These are phyloP conservation scores for Zygoascus hellenicus DNA, from an alignment of 1,139 yeast species.

Conservation along the genomic window DNA sequence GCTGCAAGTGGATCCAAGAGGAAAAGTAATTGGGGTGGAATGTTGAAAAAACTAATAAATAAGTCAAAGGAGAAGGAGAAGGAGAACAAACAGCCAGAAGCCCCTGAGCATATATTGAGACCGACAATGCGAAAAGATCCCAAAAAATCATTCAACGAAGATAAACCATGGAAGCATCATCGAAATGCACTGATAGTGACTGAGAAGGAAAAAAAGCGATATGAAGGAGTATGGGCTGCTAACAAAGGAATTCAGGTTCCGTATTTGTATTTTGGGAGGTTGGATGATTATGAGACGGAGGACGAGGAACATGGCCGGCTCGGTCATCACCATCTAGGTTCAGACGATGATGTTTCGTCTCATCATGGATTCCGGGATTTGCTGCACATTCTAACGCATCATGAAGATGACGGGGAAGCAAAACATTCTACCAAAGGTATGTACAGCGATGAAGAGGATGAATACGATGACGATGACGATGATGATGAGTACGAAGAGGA, in stretches of 20 bases:
- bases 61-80: background rate
- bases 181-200: slow-evolving; percentile 53
- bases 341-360: background rate
- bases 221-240: slow-evolving; percentile 91
- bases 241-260: slow-evolving; percentile 61
- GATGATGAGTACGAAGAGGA: slow-evolving; percentile 10
- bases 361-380: background rate
- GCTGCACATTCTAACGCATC: background rate
- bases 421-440: background rate
- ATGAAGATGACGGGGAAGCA: too few relatives aligned
- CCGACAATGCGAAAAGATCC: slow-evolving; percentile 63
- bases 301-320: background rate
- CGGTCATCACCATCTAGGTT: background rate
- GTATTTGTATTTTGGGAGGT: slow-evolving; percentile 28
- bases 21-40: slow-evolving; percentile 2
- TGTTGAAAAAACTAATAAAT: slow-evolving; percentile 1
- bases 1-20: background rate
- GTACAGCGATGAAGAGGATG: background rate
- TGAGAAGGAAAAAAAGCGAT: slow-evolving; percentile 73
- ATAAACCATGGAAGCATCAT: slow-evolving; percentile 95
- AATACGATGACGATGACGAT: slow-evolving; percentile 10
- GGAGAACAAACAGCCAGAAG: background rate
- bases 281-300: slow-evolving; percentile 19
- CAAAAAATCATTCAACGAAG: slow-evolving; percentile 63
- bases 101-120: slow-evolving; percentile 8